Evolutionary conservation across 805 yeast species (phyloP), one percentile per base, ranked within the genome.

Genomic region (Lachancea cidri): DNA sequence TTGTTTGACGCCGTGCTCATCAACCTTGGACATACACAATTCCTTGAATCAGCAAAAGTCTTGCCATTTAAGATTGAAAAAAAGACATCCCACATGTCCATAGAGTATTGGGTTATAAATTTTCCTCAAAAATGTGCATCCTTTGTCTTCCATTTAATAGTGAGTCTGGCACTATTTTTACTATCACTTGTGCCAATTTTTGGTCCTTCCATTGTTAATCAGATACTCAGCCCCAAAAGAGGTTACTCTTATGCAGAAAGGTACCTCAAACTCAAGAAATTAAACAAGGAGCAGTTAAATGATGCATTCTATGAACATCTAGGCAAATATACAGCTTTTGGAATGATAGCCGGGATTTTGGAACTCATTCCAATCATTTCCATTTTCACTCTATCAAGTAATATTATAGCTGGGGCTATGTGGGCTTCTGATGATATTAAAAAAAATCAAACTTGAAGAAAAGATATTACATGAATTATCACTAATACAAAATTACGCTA

Each of bases 371-470:
- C 65, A 33, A 33, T 42, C 18, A 37, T 77, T 2, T 73, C 76
- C 24, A 62, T 77, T 9, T 60, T 78, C 27, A 78, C 81, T 44
- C 66, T 72, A 48, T 74, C 76, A 46, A 76, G 86, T 7, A 77
- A 78, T 56, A 71, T 72, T 2, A 64, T 76, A 3, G 86, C 83
- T 4, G 80, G 80, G 8, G 85, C 86, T 0, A 57, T 77, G 35
- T 81, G 86, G 86, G 79, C 77, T 3, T 71, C 67, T 17, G 65
- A 67, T 32, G 52, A 65, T 17, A 48, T 55, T 6, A 71, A 68
- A 27, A 38, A 33, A 38, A 31, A 36, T 17, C 34, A n/a, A 14
- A 20, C 16, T 13, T 37, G 8, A 24, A 11, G 9, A 17, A 19
- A 15, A 19, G 15, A 18, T 20, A 24, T 24, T 39, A 29, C 29